Base-by-base conservation (phyloP, 331 rosid genomes). In the Quercus phellos region DNA sequence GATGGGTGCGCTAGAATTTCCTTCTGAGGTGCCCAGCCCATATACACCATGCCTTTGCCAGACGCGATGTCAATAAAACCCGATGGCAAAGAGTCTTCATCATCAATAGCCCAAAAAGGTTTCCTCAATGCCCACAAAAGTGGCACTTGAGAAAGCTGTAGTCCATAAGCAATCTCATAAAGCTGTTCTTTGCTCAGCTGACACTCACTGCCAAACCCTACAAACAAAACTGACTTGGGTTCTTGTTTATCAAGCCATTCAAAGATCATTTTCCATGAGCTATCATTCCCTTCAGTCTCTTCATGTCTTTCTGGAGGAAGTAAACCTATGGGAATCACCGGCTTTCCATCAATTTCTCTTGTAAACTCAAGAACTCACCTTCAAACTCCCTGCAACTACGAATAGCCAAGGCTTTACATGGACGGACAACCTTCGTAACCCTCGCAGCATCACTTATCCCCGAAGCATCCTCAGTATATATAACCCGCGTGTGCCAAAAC, bases 161-260 rank as follows among this genome's bases (percentile, higher is more conserved):
- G 22, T 18, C 86, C 86, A 18, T 43, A 68, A 22, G 87, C 91
- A 11, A 83, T 80, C 83, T 71, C 82, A 38, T 70, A 54, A 30
- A 74, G 77, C 63, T 88, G 82, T 18, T 83, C 85, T 12, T 42
- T 84, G 16, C 79, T 73, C 43, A 80, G 51, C 27, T 75, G 80
- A 27, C 79, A 85, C 74, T 87, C 89, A 21, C 77, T 85, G 21
- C 85, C 85, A 74, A 85, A 82, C 74, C 83, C 84, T 7, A 85
- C 89, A 77, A 82, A 83, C 11, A 82, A 80, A 6, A 82, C 80
- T 38, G 85, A 85, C 74, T 58, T 78, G 21, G 82, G 8, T 3
- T 71, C 66, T 46, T 84, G 87, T 19, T 75, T 68, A 58, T 77
- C 81, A 66, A 88, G 90, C 90, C 85, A 86, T 27, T 82, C 58